Conservation (phyloP, 1,284 basidiomycete species). For the Apiotrichum gracile region DNA sequence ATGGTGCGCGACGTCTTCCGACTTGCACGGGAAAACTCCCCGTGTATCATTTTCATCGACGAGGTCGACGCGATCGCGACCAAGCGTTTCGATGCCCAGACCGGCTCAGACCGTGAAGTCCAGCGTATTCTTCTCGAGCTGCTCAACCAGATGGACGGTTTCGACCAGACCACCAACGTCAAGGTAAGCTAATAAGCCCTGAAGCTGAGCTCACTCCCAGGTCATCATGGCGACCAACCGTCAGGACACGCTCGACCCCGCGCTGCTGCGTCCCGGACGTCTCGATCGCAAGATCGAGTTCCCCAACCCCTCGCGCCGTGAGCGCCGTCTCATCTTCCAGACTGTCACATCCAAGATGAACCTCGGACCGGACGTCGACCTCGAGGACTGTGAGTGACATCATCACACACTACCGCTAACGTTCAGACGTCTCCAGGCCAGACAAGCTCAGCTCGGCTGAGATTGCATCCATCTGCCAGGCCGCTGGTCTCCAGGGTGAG, state of each 20-base stretch:
- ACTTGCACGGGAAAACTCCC: conserved; percentile 92
- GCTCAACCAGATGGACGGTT: conserved; percentile 99
- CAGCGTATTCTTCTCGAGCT: conserved; percentile 98
- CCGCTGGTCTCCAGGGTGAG: conserved; percentile 90
- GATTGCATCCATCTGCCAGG: conserved; percentile 93
- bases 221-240: conserved; percentile 99
- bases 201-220: conserved; percentile 48
- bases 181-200: conserved; percentile 58
- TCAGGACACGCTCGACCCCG: conserved; percentile 93
- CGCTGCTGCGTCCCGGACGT: conserved; percentile 92
- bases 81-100: conserved; percentile 99
- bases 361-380: conserved; percentile 91
- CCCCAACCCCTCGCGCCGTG: conserved; percentile 86
- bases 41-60: conserved; percentile 99
- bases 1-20: conserved; percentile 99
- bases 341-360: conserved; percentile 98
- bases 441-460: conserved; percentile 94
- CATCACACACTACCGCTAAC: conserved; percentile 9
- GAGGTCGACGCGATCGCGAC: conserved; percentile 99
- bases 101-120: conserved; percentile 97
- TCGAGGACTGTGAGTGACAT: conserved; percentile 81
- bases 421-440: conserved; percentile 84
- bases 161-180: conserved; percentile 98
- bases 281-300: conserved; percentile 99
- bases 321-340: conserved; percentile 97